These are phyloP conservation scores for Pseudocercospora pini-densiflorae DNA, from an alignment of 2,329 filamentous ascomycete genomes.

Conservation along the genomic window DNA sequence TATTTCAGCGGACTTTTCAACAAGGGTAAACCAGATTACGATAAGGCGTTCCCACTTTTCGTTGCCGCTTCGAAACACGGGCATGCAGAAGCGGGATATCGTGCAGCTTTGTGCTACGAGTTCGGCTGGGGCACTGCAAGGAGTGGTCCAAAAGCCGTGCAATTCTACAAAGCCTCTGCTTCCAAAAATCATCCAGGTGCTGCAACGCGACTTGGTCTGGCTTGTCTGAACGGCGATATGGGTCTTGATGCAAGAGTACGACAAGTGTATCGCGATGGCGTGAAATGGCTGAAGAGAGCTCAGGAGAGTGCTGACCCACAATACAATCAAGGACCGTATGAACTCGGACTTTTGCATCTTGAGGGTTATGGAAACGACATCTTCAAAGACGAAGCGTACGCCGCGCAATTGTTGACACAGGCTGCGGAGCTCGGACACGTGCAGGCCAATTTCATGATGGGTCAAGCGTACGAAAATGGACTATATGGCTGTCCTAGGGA, in stretches of 20 bases:
- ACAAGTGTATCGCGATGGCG: slow-evolving; percentile 74
- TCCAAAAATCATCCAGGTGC: slow-evolving; percentile 95
- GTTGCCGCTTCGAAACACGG: slow-evolving; percentile 94
- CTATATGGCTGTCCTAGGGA: slow-evolving; percentile 85
- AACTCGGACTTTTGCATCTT: slow-evolving; percentile 86
- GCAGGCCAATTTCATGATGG: slow-evolving; percentile 84
- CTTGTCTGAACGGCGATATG: slow-evolving; percentile 87
- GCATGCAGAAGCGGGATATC: slow-evolving; percentile 93
- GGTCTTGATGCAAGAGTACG: slow-evolving; percentile 66
- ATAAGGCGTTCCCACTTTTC: slow-evolving; percentile 90
- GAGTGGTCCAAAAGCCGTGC: slow-evolving; percentile 87
- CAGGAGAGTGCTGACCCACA: slow-evolving; percentile 86
- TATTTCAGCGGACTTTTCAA: slow-evolving; percentile 93
- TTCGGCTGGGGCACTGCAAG: slow-evolving; percentile 96
- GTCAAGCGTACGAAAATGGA: slow-evolving; percentile 97
- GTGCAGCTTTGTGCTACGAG: slow-evolving; percentile 92
- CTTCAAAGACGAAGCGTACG: slow-evolving; percentile 87
- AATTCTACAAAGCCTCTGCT: slow-evolving; percentile 88
- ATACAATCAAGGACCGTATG: slow-evolving; percentile 91
- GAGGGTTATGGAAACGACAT: slow-evolving; percentile 93
- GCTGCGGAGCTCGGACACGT: slow-evolving; percentile 89
- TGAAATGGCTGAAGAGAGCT: slow-evolving; percentile 96
- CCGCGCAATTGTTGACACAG: slow-evolving; percentile 91
- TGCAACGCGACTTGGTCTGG: slow-evolving; percentile 88
- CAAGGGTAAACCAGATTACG: slow-evolving; percentile 91